phyloP scores from a whole-genome alignment of 257 asterid genomes.

The Solanum ahanhuiri region DNA sequence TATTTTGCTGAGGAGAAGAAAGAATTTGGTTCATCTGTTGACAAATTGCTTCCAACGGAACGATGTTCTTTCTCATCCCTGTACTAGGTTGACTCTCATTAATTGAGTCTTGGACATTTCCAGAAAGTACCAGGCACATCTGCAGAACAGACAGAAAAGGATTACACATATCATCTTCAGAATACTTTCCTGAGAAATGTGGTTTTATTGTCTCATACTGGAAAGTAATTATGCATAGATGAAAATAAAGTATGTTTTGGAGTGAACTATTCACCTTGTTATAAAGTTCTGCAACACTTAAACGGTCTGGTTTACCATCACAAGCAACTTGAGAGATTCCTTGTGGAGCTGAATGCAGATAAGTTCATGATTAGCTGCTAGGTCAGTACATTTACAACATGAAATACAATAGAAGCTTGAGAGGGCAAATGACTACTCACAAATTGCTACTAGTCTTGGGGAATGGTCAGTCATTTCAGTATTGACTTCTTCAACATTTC shows the following conservation, averaged over 20 bases:
- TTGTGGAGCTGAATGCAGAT: constrained; percentile 47
- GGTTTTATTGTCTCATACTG: not conserved
- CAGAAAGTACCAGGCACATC: constrained; percentile 48
- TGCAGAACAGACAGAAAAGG: constrained; percentile 15
- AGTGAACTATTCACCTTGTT: constrained; percentile 46
- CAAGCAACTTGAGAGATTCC: constrained; percentile 47
- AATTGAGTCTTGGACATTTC: constrained; percentile 27
- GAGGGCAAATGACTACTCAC: constrained; percentile 36
- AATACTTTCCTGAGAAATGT: not conserved
- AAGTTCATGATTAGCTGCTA: not conserved
- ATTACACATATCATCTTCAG: not conserved
- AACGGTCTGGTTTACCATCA: constrained; percentile 46
- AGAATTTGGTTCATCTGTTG: constrained; percentile 44
- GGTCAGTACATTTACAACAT: not conserved
- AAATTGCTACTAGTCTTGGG: constrained; percentile 50
- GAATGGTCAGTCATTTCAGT: constrained; percentile 30
- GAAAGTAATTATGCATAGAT: not conserved
- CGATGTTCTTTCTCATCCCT: constrained; percentile 32
- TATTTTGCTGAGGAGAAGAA: constrained; percentile 19
- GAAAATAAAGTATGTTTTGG: not conserved
- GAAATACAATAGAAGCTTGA: constrained; percentile 1
- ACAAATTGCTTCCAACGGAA: constrained; percentile 28
- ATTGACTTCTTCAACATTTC: constrained; percentile 28
- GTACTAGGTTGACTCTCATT: constrained; percentile 13
- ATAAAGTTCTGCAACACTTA: constrained; percentile 55